A percentile compares a stretch with the other conserved stretches of the same genome.
Conservation (phyloP, 352 stramenopile genomes). For the Peronosclerospora sorghi region DNA sequence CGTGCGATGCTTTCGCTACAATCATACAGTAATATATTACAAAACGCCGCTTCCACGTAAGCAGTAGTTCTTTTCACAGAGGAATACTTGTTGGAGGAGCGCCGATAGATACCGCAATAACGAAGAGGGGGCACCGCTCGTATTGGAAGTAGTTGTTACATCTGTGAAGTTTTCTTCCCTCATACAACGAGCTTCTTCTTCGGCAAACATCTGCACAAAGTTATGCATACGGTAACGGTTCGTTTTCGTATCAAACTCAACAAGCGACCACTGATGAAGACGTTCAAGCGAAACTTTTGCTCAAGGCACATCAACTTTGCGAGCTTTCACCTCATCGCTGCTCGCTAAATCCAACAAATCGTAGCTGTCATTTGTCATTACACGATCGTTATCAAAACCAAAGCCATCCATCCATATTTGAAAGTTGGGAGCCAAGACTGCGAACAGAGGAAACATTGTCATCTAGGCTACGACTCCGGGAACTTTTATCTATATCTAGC, state of each 20-base stretch:
- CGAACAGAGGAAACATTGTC: slow-evolving; percentile 42
- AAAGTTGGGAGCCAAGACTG: slow-evolving; percentile 56
- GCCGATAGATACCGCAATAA: slow-evolving; percentile 27
- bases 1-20: slow-evolving; percentile 60
- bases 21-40: slow-evolving; percentile 82
- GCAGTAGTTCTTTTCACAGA: slow-evolving; percentile 47
- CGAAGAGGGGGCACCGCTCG: slow-evolving; percentile 17
- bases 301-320: slow-evolving; percentile 29
- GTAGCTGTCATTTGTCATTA: slow-evolving; percentile 70
- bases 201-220: slow-evolving; percentile 72
- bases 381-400: slow-evolving; percentile 66
- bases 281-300: slow-evolving; percentile 42
- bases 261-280: slow-evolving; percentile 72
- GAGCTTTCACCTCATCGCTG: slow-evolving; percentile 49
- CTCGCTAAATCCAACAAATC: slow-evolving; percentile 66
- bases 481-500: slow-evolving; percentile 27
- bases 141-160: slow-evolving; percentile 2
- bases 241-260: slow-evolving; percentile 59
- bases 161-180: slow-evolving; percentile 33
- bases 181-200: slow-evolving; percentile 58
- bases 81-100: slow-evolving; percentile 20
- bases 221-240: slow-evolving; percentile 79
- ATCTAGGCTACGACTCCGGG: slow-evolving; percentile 23
- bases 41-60: slow-evolving; percentile 75
- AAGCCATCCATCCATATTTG: slow-evolving; percentile 61